Evolutionary conservation across 257 asterid species (phyloP).

Genomic region (Solanum chmielewskii): DNA sequence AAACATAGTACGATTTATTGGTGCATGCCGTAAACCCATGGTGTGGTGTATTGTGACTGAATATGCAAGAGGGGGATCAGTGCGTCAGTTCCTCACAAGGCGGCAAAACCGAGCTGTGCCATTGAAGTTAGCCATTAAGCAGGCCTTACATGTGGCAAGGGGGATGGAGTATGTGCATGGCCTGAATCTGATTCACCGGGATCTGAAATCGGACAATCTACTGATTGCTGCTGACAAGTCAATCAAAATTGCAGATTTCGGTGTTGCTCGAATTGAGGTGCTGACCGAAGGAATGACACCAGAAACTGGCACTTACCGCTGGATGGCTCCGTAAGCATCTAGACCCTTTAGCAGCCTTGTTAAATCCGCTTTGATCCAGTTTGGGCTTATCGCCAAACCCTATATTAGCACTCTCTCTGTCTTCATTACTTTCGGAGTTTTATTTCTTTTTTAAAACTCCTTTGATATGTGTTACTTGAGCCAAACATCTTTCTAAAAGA

Average conservation of each 20-base stretch:
- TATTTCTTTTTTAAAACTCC: neutral
- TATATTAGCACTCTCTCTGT: neutral
- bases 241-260: slow-evolving; percentile 93
- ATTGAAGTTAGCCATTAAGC: slow-evolving; percentile 93
- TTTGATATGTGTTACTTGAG: neutral
- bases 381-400: neutral
- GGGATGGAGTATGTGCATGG: slow-evolving; percentile 97
- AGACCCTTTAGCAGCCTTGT: neutral
- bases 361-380: neutral
- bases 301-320: slow-evolving; percentile 95
- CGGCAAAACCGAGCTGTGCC: slow-evolving; percentile 85
- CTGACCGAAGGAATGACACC: slow-evolving; percentile 99
- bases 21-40: slow-evolving; percentile 92
- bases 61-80: slow-evolving; percentile 95
- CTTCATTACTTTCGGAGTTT: neutral
- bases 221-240: slow-evolving; percentile 86
- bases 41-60: slow-evolving; percentile 99
- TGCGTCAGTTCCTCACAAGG: slow-evolving; percentile 74
- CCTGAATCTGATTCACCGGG: slow-evolving; percentile 77
- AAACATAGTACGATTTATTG: slow-evolving; percentile 85
- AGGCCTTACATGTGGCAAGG: slow-evolving; percentile 95
- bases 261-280: slow-evolving; percentile 95
- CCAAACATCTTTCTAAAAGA: neutral
- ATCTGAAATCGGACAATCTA: slow-evolving; percentile 91
- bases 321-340: slow-evolving; percentile 99